Conservation (phyloP, 2,329 filamentous ascomycete species). For the Teratosphaeria zuluensis region DNA sequence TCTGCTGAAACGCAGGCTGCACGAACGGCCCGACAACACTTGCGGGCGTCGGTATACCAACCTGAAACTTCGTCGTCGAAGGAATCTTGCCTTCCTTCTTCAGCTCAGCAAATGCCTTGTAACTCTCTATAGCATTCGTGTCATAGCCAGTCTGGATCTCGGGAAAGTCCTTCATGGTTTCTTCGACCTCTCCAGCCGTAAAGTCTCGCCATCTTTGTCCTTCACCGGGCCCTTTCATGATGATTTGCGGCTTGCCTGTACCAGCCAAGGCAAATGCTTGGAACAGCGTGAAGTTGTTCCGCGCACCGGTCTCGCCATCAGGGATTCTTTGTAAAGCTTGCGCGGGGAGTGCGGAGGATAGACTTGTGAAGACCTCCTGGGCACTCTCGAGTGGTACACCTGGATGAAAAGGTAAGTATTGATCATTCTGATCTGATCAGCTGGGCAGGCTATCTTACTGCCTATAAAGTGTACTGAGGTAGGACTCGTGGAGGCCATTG, state of each 20-base stretch:
- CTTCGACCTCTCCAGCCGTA: conserved; percentile 1
- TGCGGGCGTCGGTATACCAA: conserved; percentile 14
- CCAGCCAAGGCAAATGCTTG: background rate
- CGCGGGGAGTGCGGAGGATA: background rate
- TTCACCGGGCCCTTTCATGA: background rate
- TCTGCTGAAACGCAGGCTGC: conserved; percentile 8
- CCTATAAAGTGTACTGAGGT: background rate
- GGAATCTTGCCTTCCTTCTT: conserved; percentile 14
- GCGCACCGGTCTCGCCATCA: conserved; percentile 29
- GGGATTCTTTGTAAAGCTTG: conserved; percentile 15
- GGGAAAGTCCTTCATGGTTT: conserved; percentile 3
- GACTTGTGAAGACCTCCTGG: background rate
- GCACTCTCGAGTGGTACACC: background rate
- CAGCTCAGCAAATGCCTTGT: conserved; percentile 11
- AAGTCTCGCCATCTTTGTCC: background rate
- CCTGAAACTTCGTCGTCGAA: conserved; percentile 14
- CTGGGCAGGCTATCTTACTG: background rate
- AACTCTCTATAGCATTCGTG: conserved; percentile 15
- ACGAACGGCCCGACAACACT: conserved; percentile 9
- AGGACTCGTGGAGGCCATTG: background rate
- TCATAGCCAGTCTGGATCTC: conserved; percentile 13
- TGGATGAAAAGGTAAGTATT: background rate
- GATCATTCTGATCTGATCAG: background rate
- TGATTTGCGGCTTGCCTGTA: background rate
- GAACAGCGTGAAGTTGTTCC: conserved; percentile 16